Percentiles rank a stretch among this genome's conserved stretches.
Conservation (phyloP, 129 eudicot species). For the Dittrichia graveolens region DNA sequence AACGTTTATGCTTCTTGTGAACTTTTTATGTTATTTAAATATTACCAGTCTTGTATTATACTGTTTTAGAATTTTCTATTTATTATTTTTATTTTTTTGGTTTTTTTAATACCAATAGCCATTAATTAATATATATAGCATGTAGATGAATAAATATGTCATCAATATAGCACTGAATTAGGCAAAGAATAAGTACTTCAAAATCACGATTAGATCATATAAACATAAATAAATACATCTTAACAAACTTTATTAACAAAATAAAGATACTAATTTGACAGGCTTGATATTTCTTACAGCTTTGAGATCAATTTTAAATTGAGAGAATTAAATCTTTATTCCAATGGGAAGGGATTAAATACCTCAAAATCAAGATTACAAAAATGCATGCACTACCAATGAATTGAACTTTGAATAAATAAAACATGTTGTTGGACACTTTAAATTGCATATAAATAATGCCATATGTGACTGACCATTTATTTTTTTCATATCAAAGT, state of each 20-base stretch:
- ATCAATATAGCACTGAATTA: too few species aligned
- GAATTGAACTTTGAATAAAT: constrained; percentile 12
- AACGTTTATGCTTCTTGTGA: too few species aligned
- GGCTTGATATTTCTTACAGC: neutral
- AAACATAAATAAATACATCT: constrained; percentile 7
- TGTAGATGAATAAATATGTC: too few species aligned
- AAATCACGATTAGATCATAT: constrained; percentile 11
- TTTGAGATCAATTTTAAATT: neutral
- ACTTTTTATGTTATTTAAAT: too few species aligned
- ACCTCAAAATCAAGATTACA: constrained; percentile 10
- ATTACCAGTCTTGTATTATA: too few species aligned
- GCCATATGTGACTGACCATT: neutral
- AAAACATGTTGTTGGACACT: constrained; percentile 72
- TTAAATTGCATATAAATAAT: constrained; percentile 48
- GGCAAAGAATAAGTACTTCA: neutral
- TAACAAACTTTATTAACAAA: neutral
- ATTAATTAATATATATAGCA: too few species aligned
- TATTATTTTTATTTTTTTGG: too few species aligned
- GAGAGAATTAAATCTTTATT: neutral
- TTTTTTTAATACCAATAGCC: too few species aligned
- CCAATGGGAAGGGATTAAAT: neutral
- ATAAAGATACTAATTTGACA: neutral
- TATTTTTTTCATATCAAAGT: constrained; percentile 19
- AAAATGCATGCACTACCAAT: constrained; percentile 37
- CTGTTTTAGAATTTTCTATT: too few species aligned